Evolutionary conservation across 257 asterid species (phyloP), one percentile per base, ranked within the genome.

Genomic region (Voacanga thouarsii): DNA sequence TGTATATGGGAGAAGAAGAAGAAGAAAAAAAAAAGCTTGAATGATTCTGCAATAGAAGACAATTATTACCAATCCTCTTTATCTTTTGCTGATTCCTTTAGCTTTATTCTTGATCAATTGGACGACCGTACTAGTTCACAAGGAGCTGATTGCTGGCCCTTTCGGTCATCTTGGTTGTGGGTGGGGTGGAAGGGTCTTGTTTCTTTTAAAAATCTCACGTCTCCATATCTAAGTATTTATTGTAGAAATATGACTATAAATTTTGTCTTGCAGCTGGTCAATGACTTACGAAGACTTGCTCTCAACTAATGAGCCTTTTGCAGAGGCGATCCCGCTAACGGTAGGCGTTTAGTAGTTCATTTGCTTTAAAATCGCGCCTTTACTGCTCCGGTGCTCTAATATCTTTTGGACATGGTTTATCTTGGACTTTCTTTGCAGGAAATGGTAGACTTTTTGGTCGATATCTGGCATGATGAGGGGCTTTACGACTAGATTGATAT

Each of bases 401-500:
- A 7, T 33, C 37, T 59, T 63, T 12, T 26, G 64, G 24, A n/a
- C 11, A n/a, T 24, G 14, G 21, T 26, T n/a, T n/a, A n/a, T n/a
- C n/a, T n/a, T n/a, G n/a, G n/a, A n/a, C n/a, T n/a, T 57, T 59
- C 37, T 15, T 50, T 82, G 76, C 95, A 92, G 97, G 97, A 94
- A 78, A 94, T 94, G 97, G 98, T 90, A 28, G 99, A 92, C 83
- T 94, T 94, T 78, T 83, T 94, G 83, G 97, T 91, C 0, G 99
- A 92, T 82, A 90, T 92, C 56, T 94, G 99, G 99, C 87, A 85
- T 0, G 97, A 92, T 65, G 99, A 92, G 86, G 97, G 96, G 82
- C 96, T 92, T 75, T 92, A 78, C 61, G 97, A 92, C 80, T 92
- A 89, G 84, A 63, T 39, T 30, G 4, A 59, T 49, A 10, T 21